phyloP scores from a whole-genome alignment of 169 alveolate species.

The Plasmodium sp. region DNA sequence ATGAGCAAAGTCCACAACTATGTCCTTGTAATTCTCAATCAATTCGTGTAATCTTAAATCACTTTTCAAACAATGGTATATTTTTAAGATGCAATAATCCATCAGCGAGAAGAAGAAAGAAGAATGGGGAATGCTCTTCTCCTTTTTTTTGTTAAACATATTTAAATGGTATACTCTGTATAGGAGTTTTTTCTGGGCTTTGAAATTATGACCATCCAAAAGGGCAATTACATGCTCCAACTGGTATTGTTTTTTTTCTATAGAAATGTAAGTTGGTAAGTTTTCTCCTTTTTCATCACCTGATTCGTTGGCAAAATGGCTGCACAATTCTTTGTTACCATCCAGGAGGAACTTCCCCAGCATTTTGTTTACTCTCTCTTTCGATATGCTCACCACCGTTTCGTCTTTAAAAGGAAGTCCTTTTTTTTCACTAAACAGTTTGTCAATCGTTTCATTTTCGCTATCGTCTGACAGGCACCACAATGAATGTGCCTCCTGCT shows the following conservation, averaged over 20 bases:
- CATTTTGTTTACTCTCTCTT: conserved; percentile 6
- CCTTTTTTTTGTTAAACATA: conserved; percentile 5
- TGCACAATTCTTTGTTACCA: conserved; percentile 42
- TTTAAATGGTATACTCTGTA: conserved; percentile 64
- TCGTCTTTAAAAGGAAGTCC: background rate
- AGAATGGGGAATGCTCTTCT: conserved; percentile 5
- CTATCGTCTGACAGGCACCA: conserved; percentile 51
- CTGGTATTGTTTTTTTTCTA: conserved; percentile 48
- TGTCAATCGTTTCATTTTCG: conserved; percentile 28
- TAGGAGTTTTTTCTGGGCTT: conserved; percentile 52
- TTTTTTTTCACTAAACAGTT: conserved; percentile 19
- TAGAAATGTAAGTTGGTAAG: conserved; percentile 41
- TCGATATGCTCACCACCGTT: background rate
- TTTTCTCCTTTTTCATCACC: conserved; percentile 39
- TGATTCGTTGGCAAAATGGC: conserved; percentile 37
- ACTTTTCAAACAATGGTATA: conserved; percentile 38
- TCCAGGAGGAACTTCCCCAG: conserved; percentile 1
- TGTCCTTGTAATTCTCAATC: conserved; percentile 30
- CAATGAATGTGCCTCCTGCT: background rate
- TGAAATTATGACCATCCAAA: conserved; percentile 20
- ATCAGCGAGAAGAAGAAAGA: conserved; percentile 61
- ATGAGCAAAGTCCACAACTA: conserved; percentile 23
- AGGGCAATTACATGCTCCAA: conserved; percentile 33
- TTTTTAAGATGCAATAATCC: conserved; percentile 68
- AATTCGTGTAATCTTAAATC: conserved; percentile 19